Evolutionary conservation across 495 filamentous ascomycete species (phyloP), one percentile per base, ranked within the genome.

Genomic region (Pseudevernia furfuracea): DNA sequence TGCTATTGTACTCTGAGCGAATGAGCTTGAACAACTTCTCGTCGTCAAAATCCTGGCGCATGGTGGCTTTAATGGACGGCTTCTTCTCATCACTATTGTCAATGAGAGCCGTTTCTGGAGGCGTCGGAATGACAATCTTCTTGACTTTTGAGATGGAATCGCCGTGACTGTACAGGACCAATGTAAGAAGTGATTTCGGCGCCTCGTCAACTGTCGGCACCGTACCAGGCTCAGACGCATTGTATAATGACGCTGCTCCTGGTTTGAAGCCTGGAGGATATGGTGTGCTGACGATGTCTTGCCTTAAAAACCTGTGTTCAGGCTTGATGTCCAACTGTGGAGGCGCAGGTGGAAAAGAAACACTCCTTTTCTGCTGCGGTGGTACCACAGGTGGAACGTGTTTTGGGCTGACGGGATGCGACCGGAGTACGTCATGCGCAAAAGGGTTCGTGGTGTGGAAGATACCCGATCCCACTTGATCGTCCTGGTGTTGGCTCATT

Each of bases 201-300:
- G n/a, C 19, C n/a, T 48, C 41, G 21, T 53, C 39, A 10, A 21
- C 46, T 38, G 56, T 46, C 21, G 19, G 36, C 37, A 25, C 64
- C 4, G 36, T 60, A 17, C 44, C 46, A 49, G 0, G 21, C 30
- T 37, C 37, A 34, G 39, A 32, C 19, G 15, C 30, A 21, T 46
- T 46, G 41, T 55, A 44, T 30, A 39, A 3, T 48, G 49, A 55
- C 17, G 30, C 30, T 5, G 15, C 52, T 28, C 57, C 57, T 19
- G 38, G 32, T 8, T 48, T 39, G 38, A 39, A 62, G 1, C 55
- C 65, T 10, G 63, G 52, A 11, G 71, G 71, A 59, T 72, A 71
- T 17, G 71, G 71, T 21, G 71, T 72, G 52, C 69, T 72, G 34
- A 72, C 66, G 30, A 72, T 61, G 30, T 64, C 66, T 38, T 72